Percentiles rank a stretch among this genome's conserved stretches.
phyloP scores from a whole-genome alignment of 1,284 basidiomycete species.

The Macrocystidia cucumis region DNA sequence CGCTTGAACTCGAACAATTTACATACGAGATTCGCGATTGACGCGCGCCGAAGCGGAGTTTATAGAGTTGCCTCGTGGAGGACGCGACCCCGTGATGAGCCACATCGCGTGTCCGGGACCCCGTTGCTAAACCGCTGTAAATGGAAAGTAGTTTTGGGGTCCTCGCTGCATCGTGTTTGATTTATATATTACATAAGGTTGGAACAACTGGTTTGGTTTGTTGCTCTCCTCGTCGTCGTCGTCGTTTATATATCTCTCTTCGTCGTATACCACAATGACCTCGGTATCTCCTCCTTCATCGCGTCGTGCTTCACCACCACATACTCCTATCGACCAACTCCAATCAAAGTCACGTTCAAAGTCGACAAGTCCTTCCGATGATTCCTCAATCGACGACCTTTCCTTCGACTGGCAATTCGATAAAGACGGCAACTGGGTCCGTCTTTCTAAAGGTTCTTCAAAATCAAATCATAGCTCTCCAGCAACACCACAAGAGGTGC shows the following conservation, averaged over 20 bases:
- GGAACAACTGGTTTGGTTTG: constrained; percentile 18
- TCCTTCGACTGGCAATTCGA: constrained; percentile 65
- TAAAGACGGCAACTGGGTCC: constrained; percentile 50
- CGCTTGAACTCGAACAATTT: background rate
- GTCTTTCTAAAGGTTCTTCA: constrained; percentile 36
- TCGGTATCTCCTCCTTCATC: constrained; percentile 15
- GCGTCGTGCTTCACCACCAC: constrained; percentile 23
- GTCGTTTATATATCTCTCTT: constrained; percentile 14
- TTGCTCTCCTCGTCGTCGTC: constrained; percentile 19
- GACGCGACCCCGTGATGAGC: constrained; percentile 1
- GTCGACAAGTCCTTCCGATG: constrained; percentile 42
- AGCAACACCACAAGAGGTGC: constrained; percentile 29
- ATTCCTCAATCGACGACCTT: constrained; percentile 57
- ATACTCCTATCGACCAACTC: constrained; percentile 24
- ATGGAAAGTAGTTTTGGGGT: constrained; percentile 19
- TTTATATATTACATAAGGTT: too few species aligned
- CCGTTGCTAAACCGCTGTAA: constrained; percentile 4
- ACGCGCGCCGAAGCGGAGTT: background rate
- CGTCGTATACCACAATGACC: constrained; percentile 21
- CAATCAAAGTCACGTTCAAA: constrained; percentile 17
- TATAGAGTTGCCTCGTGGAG: background rate
- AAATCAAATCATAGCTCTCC: constrained; percentile 34
- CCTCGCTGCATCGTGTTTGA: constrained; percentile 18
- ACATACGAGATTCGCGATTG: constrained; percentile 1
- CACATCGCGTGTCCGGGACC: background rate